Evolutionary conservation across 805 yeast species (phyloP).

Genomic region (Candida morakotiae): DNA sequence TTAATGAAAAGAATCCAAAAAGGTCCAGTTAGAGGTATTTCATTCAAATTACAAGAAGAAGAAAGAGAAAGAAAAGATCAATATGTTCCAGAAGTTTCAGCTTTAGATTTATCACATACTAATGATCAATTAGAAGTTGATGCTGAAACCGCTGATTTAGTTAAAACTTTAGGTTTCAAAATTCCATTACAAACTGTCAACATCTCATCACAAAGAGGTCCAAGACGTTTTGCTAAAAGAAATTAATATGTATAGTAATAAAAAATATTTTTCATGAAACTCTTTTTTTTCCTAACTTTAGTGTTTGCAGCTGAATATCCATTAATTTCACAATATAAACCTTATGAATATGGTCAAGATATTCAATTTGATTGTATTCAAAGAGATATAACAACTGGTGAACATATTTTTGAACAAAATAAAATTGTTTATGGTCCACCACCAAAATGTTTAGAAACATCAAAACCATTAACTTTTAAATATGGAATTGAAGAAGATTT

Average conservation of each 20-base stretch:
- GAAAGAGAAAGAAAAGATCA: slow-evolving; percentile 99
- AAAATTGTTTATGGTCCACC: slow-evolving; percentile 55
- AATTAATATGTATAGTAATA: slow-evolving; percentile 38
- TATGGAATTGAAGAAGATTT: slow-evolving; percentile 50
- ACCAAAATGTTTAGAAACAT: slow-evolving; percentile 64
- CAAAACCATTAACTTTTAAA: slow-evolving; percentile 50
- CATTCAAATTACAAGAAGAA: slow-evolving; percentile 99
- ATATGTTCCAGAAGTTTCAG: slow-evolving; percentile 99
- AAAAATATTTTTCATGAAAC: slow-evolving; percentile 5
- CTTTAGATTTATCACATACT: slow-evolving; percentile 95
- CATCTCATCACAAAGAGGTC: slow-evolving; percentile 84
- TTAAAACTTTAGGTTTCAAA: slow-evolving; percentile 86
- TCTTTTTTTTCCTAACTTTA: slow-evolving; percentile 3
- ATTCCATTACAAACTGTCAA: slow-evolving; percentile 82
- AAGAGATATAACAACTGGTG: slow-evolving; percentile 71
- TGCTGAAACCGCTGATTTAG: slow-evolving; percentile 92
- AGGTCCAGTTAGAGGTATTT: slow-evolving; percentile 99
- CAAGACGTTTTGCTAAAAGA: slow-evolving; percentile 93
- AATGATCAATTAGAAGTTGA: slow-evolving; percentile 96
- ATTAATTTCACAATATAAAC: slow-evolving; percentile 29
- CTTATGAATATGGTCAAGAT: slow-evolving; percentile 35
- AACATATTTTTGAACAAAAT: slow-evolving; percentile 61
- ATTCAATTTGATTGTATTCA: slow-evolving; percentile 57
- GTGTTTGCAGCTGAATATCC: slow-evolving; percentile 30
- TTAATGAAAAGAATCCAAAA: slow-evolving; percentile 99